phyloP scores from a whole-genome alignment of 352 stramenopile species.

The Globisporangium acanthophoron region DNA sequence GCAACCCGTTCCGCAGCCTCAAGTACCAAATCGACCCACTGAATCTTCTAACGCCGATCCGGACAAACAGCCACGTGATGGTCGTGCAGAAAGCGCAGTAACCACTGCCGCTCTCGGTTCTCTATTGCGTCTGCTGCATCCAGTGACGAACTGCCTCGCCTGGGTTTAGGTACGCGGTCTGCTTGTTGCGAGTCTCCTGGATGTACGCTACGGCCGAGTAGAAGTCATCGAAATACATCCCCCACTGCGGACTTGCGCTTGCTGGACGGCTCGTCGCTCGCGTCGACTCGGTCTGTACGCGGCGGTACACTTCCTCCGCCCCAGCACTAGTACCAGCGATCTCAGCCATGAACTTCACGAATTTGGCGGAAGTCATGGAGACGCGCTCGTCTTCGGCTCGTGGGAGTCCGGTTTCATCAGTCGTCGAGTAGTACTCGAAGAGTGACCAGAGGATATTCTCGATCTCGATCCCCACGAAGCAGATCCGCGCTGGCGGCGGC shows the following conservation, averaged over 20 bases:
- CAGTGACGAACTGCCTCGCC: slow-evolving; percentile 61
- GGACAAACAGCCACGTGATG: slow-evolving; percentile 53
- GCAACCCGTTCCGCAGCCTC: slow-evolving; percentile 59
- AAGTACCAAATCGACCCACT: slow-evolving; percentile 49
- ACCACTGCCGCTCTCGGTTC: background rate
- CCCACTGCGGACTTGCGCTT: slow-evolving; percentile 5
- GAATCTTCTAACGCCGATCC: slow-evolving; percentile 30
- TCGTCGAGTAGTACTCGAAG: slow-evolving; percentile 68
- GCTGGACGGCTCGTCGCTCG: slow-evolving; percentile 1
- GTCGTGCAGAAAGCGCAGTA: slow-evolving; percentile 24
- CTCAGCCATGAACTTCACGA: slow-evolving; percentile 62
- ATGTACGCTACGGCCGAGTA: slow-evolving; percentile 62
- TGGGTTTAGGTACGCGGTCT: slow-evolving; percentile 26
- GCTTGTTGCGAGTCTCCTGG: slow-evolving; percentile 34
- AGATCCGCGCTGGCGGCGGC: slow-evolving; percentile 29
- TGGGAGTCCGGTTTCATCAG: slow-evolving; percentile 2
- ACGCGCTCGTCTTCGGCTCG: slow-evolving; percentile 28
- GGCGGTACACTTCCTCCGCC: slow-evolving; percentile 35
- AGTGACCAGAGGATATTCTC: slow-evolving; percentile 73
- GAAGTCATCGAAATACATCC: slow-evolving; percentile 65
- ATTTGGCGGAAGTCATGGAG: slow-evolving; percentile 40
- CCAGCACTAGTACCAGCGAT: slow-evolving; percentile 36
- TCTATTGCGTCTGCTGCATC: slow-evolving; percentile 70
- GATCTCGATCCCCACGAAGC: slow-evolving; percentile 61
- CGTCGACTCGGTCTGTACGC: slow-evolving; percentile 32